Conservation (phyloP, 192 early-diverging fungal genomes). For the Mortierella antarctica region DNA sequence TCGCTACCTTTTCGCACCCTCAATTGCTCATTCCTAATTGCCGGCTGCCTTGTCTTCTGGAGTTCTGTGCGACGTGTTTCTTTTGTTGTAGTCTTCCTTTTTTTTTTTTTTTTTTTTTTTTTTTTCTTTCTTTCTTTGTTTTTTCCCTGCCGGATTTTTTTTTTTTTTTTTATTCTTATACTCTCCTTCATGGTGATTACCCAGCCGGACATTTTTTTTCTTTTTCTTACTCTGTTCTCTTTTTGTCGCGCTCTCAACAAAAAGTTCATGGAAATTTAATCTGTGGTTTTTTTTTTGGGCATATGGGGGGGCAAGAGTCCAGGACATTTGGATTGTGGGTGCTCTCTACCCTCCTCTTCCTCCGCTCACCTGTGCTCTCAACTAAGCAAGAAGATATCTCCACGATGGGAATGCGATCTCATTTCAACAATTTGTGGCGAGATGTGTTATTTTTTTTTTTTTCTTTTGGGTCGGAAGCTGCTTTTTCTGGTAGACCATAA, state of each 20-base stretch:
- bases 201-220: too few species aligned
- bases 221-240: background rate
- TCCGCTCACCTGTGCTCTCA: background rate
- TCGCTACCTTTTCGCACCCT: background rate
- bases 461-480: too few species aligned
- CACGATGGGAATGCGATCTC: too few species aligned
- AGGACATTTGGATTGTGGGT: background rate
- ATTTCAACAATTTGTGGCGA: too few species aligned
- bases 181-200: background rate
- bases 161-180: background rate
- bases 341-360: background rate
- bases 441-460: too few species aligned
- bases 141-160: too few species aligned
- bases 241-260: background rate
- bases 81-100: too few species aligned
- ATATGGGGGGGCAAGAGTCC: background rate
- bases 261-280: background rate
- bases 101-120: constrained; percentile 1
- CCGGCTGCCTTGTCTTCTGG: too few species aligned
- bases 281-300: constrained; percentile 4
- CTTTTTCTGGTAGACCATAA: too few species aligned
- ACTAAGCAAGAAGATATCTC: constrained; percentile 4
- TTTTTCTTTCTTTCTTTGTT: background rate
- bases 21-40: too few species aligned
- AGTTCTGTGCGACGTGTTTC: too few species aligned